Evolutionary conservation across 1,139 yeast species (phyloP), one percentile per base, ranked within the genome.

Genomic region (Candida pseudocylindracea): DNA sequence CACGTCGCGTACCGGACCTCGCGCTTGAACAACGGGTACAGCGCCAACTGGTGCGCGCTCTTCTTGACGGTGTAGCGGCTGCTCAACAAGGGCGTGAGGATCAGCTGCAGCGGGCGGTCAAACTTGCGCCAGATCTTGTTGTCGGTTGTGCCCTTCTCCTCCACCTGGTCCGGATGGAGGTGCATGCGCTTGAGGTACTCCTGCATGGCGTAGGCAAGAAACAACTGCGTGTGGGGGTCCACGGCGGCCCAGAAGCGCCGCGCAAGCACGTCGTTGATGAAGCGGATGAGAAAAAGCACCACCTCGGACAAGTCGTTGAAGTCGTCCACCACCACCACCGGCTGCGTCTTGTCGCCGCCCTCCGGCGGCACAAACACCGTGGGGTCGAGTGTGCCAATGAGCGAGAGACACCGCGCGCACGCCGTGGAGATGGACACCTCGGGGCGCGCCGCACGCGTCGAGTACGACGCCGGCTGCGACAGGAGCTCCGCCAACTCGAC

Each of bases 221-320:
- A 79, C 38, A 79, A 60, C 47, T 91, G 98, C 33, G 72, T 70
- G 24, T 70, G 67, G 0, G 98, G 94, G 45, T 83, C 83, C 32
- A 75, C 78, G 1, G 95, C 75, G 1, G 94, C 83, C 69, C 92
- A 74, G 48, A 83, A 85, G 2, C 81, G 68, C 30, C 78, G 79
- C 8, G 85, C 74, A 12, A 91, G 57, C 39, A 70, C 62, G 33
- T 65, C 64, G 39, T 79, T 76, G 32, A 85, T 56, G 36, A 85
- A 69, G 41, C 65, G 62, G 6, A 69, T 56, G 12, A 83, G 59
- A 44, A 88, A 81, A 4, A 57, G 60, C 4, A 70, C 57, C 28
- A 70, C 67, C 42, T 83, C 94, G 3, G 48, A 48, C n/a, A 57
- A 60, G 34, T 72, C 74, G 33, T 58, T 64, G 42, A 76, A 72